phyloP scores from a whole-genome alignment of 2,329 filamentous ascomycete genomes.

The Trichophyton benhamiae region DNA sequence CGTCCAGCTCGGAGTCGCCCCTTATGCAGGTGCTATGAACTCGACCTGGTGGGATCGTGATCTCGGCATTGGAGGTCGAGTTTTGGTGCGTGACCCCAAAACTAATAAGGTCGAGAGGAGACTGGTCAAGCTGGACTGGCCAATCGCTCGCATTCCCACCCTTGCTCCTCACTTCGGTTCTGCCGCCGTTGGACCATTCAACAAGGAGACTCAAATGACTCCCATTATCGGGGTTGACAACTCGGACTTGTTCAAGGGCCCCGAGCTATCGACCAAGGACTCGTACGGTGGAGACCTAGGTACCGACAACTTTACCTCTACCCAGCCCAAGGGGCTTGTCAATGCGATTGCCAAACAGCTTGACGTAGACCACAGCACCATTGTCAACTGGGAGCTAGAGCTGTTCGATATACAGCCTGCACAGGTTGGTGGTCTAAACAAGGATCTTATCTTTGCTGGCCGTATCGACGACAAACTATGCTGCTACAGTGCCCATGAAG shows the following conservation, averaged over 20 bases:
- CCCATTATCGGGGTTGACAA: conserved; percentile 85
- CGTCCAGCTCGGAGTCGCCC: conserved; percentile 78
- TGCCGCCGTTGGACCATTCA: conserved; percentile 53
- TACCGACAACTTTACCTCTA: conserved; percentile 50
- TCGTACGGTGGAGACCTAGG: conserved; percentile 24
- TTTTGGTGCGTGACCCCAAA: conserved; percentile 62
- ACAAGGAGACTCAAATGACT: conserved; percentile 85
- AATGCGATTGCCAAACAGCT: conserved; percentile 68
- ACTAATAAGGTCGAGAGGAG: conserved; percentile 66
- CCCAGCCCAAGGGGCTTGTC: conserved; percentile 75
- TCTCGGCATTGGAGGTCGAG: conserved; percentile 76
- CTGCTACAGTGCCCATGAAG: conserved; percentile 81
- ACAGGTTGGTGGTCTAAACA: conserved; percentile 68
- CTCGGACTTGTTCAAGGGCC: conserved; percentile 39
- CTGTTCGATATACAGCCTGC: conserved; percentile 85
- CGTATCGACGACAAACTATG: conserved; percentile 97
- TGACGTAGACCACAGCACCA: conserved; percentile 59
- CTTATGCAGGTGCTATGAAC: conserved; percentile 79
- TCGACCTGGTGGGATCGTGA: conserved; percentile 96
- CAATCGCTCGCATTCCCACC: conserved; percentile 82
- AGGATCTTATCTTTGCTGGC: conserved; percentile 88
- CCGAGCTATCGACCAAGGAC: conserved; percentile 10
- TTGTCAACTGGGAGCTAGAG: conserved; percentile 94
- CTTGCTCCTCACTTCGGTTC: conserved; percentile 89
- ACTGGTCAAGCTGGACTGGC: conserved; percentile 87